A percentile compares a stretch with the other conserved stretches of the same genome.
Conservation (phyloP, 2,329 filamentous ascomycete species). For the Aulographum hederae region DNA sequence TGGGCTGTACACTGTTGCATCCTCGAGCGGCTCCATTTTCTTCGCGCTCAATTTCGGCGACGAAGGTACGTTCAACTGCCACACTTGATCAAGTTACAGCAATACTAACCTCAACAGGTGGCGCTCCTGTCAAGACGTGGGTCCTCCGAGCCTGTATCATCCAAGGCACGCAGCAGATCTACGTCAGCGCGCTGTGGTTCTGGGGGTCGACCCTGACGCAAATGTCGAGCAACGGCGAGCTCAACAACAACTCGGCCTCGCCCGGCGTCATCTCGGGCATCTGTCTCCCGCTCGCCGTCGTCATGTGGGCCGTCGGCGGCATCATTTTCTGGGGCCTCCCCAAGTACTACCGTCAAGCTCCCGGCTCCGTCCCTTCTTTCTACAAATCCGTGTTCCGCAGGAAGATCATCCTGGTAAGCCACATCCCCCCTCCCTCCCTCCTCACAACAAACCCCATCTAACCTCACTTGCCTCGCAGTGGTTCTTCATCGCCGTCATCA, state of each 20-base stretch:
- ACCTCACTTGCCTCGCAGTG: constrained; percentile 18
- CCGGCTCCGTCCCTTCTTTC: constrained; percentile 46
- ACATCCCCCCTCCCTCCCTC: too few relatives aligned
- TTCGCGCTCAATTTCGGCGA: constrained; percentile 51
- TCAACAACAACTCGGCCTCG: constrained; percentile 13
- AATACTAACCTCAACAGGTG: constrained; percentile 13
- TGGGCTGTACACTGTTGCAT: constrained; percentile 42
- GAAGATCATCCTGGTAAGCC: constrained; percentile 36
- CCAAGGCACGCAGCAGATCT: constrained; percentile 48
- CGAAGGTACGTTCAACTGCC: constrained; percentile 22
- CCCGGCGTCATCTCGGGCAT: constrained; percentile 24
- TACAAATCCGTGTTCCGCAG: constrained; percentile 42
- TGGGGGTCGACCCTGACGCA: constrained; percentile 40
- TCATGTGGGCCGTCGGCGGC: constrained; percentile 38
- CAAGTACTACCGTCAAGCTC: constrained; percentile 46
- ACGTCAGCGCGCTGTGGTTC: constrained; percentile 46
- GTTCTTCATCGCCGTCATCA: constrained; percentile 45
- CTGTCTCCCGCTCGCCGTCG: constrained; percentile 36
- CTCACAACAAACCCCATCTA: too few relatives aligned
- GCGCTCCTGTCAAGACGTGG: constrained; percentile 44
- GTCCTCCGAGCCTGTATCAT: constrained; percentile 49
- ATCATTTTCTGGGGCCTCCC: constrained; percentile 43
- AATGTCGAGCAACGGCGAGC: constrained; percentile 24
- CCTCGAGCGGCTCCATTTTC: constrained; percentile 43
- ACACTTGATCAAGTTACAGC: background rate